Percentiles rank a stretch among this genome's conserved stretches.
Conservation (phyloP, 2,329 filamentous ascomycete genomes). For the Massarina eburnea region DNA sequence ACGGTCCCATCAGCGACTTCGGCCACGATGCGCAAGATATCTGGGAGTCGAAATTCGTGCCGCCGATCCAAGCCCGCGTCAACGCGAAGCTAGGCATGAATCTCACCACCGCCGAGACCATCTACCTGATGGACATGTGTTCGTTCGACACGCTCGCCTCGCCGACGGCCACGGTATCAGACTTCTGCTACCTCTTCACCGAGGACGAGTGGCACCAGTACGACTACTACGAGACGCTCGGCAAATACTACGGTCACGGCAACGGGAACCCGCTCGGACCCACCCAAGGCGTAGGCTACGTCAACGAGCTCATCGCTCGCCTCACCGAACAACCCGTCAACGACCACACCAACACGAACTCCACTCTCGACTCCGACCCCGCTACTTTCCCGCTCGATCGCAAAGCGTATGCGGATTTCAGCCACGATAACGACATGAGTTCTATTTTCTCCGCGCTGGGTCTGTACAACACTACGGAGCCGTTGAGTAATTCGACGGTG, state of each 20-base stretch:
- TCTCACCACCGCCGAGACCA: slow-evolving; percentile 62
- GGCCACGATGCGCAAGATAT: slow-evolving; percentile 54
- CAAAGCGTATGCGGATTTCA: slow-evolving; percentile 82
- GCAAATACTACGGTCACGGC: slow-evolving; percentile 83
- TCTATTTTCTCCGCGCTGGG: slow-evolving; percentile 75
- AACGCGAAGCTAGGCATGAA: slow-evolving; percentile 71
- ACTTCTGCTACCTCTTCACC: slow-evolving; percentile 77
- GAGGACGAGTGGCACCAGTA: slow-evolving; percentile 73
- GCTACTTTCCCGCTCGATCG: slow-evolving; percentile 71
- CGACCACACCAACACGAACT: slow-evolving; percentile 76
- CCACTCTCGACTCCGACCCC: slow-evolving; percentile 68
- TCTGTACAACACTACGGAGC: slow-evolving; percentile 67
- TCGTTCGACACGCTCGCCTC: slow-evolving; percentile 75
- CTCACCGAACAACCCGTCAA: slow-evolving; percentile 68
- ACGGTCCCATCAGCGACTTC: slow-evolving; percentile 54
- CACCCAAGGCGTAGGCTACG: slow-evolving; percentile 83
- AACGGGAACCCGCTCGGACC: slow-evolving; percentile 76
- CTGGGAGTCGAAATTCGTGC: slow-evolving; percentile 67
- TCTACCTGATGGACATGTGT: slow-evolving; percentile 85
- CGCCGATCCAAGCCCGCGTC: slow-evolving; percentile 67
- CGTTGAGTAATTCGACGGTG: slow-evolving; percentile 50
- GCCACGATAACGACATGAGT: slow-evolving; percentile 86
- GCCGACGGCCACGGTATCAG: slow-evolving; percentile 58
- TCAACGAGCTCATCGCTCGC: slow-evolving; percentile 83
- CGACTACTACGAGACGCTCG: slow-evolving; percentile 76